Evolutionary conservation across 2,329 filamentous ascomycete genomes (phyloP).

Genomic region (Xylogone sp.): DNA sequence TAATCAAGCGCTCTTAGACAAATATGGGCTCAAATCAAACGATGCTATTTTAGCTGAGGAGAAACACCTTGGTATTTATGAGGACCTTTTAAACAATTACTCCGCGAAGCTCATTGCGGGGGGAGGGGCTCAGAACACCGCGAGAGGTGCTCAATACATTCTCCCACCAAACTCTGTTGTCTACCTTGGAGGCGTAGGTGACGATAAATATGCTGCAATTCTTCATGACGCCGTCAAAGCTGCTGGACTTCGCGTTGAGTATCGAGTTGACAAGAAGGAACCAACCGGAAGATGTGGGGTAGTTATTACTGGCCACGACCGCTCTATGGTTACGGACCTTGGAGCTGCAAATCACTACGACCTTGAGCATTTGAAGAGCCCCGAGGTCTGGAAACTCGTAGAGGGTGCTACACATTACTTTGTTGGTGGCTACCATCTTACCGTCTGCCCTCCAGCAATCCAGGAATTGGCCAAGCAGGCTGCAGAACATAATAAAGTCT

Average conservation of each 20-base stretch:
- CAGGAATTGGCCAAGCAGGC: conserved; percentile 89
- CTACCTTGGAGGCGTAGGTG: conserved; percentile 90
- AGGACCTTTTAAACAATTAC: conserved; percentile 89
- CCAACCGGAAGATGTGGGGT: conserved; percentile 94
- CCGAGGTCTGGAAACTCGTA: conserved; percentile 87
- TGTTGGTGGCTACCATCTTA: conserved; percentile 95
- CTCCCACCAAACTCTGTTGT: conserved; percentile 85
- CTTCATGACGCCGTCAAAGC: conserved; percentile 81
- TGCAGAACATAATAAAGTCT: conserved; percentile 82
- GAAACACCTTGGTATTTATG: conserved; percentile 85
- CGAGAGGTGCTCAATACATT: conserved; percentile 93
- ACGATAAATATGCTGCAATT: conserved; percentile 92
- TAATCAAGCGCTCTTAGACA: conserved; percentile 78
- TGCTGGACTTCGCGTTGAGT: conserved; percentile 89
- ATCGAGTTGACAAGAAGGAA: conserved; percentile 80
- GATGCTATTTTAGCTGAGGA: conserved; percentile 95
- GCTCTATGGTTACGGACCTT: conserved; percentile 91
- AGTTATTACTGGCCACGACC: conserved; percentile 94
- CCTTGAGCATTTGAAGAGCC: conserved; percentile 85
- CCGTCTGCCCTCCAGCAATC: conserved; percentile 88
- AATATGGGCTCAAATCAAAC: conserved; percentile 93
- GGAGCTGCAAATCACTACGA: conserved; percentile 97
- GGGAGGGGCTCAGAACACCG: conserved; percentile 95
- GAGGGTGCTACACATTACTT: conserved; percentile 88
- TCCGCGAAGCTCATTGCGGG: conserved; percentile 93